Conservation (phyloP, 2,329 filamentous ascomycete genomes). For the Pseudodiploospora longispora region DNA sequence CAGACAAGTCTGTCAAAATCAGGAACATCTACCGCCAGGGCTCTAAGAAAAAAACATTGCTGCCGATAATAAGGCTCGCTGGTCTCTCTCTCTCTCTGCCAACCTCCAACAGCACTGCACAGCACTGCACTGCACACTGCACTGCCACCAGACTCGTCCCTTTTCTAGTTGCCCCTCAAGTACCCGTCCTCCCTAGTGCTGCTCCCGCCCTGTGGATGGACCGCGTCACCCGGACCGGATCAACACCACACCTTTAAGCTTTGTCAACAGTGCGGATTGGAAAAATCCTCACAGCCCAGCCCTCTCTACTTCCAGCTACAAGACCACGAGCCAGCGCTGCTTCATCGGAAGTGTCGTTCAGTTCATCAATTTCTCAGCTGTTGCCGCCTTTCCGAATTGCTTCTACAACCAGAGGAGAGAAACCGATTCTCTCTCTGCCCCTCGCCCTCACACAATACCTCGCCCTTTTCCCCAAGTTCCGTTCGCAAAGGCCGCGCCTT, state of each 20-base stretch:
- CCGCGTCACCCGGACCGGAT: conserved; percentile 24
- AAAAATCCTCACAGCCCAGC: conserved; percentile 33
- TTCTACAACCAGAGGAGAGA: conserved; percentile 2
- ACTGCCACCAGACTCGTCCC: conserved; percentile 1
- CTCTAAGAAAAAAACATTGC: no score
- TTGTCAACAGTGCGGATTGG: conserved; percentile 34
- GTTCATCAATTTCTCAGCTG: neutral
- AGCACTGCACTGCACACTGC: neutral
- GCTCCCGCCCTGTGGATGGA: conserved; percentile 19
- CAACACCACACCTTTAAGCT: conserved; percentile 31
- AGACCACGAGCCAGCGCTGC: neutral
- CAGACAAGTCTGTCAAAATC: no score
- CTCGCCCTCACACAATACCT: conserved; percentile 5
- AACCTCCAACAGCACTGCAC: no score
- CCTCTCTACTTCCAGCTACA: conserved; percentile 10
- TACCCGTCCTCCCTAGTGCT: conserved; percentile 2
- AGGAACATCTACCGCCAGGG: no score
- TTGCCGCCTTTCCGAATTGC: conserved; percentile 4
- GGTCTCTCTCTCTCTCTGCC: no score
- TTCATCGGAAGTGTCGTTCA: neutral
- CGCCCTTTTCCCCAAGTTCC: conserved; percentile 14
- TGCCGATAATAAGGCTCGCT: no score
- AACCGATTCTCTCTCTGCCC: conserved; percentile 2
- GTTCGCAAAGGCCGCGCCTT: conserved; percentile 18
- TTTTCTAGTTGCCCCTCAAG: conserved; percentile 6